Evolutionary conservation across 129 eudicot genomes (phyloP).

Genomic region (Silybum marianum): DNA sequence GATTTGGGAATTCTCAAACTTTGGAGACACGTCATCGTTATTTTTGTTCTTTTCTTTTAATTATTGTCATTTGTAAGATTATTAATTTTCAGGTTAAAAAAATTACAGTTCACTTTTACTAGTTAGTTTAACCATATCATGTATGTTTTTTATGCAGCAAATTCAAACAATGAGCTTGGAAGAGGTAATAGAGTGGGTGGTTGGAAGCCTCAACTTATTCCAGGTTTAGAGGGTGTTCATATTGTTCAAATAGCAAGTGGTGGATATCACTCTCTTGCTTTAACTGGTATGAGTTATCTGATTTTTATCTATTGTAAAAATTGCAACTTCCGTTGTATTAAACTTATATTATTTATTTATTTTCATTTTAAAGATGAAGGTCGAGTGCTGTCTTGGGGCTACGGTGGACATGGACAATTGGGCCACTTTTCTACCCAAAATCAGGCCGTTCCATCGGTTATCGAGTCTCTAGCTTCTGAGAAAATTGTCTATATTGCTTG

Average conservation of each 20-base stretch:
- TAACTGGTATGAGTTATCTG: constrained; percentile 60
- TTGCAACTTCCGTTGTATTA: neutral
- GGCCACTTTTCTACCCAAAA: constrained; percentile 81
- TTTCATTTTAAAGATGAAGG: constrained; percentile 63
- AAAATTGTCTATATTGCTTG: constrained; percentile 76
- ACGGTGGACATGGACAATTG: constrained; percentile 96
- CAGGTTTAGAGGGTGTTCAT: constrained; percentile 64
- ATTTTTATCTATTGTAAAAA: neutral
- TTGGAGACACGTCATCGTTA: too few species aligned
- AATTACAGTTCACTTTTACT: neutral
- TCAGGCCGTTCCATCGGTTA: constrained; percentile 57
- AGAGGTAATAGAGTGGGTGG: constrained; percentile 90
- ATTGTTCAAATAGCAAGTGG: constrained; percentile 87
- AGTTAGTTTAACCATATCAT: neutral
- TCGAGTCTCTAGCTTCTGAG: constrained; percentile 73
- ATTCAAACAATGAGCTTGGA: constrained; percentile 94
- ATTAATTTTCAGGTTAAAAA: neutral
- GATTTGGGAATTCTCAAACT: too few species aligned
- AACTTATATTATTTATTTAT: constrained; percentile 9
- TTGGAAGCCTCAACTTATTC: constrained; percentile 82
- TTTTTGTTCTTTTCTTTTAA: neutral
- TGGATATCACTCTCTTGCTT: constrained; percentile 97
- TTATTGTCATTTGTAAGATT: neutral
- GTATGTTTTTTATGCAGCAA: constrained; percentile 51
- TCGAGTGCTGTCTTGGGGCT: constrained; percentile 90